phyloP scores from a whole-genome alignment of 495 filamentous ascomycete species.

The Emericellopsis terricola region DNA sequence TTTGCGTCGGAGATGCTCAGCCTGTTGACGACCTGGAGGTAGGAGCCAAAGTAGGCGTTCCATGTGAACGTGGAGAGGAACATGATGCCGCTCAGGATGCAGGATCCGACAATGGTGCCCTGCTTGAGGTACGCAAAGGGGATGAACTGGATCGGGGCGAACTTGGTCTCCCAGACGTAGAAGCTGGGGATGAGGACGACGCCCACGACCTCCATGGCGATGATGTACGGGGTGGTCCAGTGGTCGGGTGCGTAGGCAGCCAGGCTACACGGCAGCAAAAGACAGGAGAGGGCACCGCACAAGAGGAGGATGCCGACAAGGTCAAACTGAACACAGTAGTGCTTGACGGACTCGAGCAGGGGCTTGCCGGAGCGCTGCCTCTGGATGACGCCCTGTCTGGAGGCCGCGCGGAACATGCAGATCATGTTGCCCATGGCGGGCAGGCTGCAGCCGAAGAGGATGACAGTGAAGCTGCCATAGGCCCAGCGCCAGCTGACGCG shows the following conservation, averaged over 20 bases:
- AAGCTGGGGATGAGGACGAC: slow-evolving; percentile 33
- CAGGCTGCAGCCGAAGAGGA: slow-evolving; percentile 10
- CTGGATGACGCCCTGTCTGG: slow-evolving; percentile 5
- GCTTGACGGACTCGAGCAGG: slow-evolving; percentile 21
- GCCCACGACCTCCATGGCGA: slow-evolving; percentile 38
- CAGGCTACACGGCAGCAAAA: slow-evolving; percentile 45
- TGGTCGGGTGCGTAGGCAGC: slow-evolving; percentile 23
- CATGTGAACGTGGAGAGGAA: slow-evolving; percentile 38
- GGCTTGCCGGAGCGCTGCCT: slow-evolving; percentile 26
- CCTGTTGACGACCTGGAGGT: slow-evolving; percentile 52
- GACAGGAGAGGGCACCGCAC: slow-evolving; percentile 35
- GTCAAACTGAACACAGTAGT: slow-evolving; percentile 46
- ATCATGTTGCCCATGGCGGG: slow-evolving; percentile 19
- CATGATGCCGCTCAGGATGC: slow-evolving; percentile 35
- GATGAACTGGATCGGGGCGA: slow-evolving; percentile 36
- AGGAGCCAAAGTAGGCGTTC: slow-evolving; percentile 43
- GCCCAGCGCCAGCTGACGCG: slow-evolving; percentile 37
- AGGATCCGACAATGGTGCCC: slow-evolving; percentile 39
- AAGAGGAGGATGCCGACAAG: slow-evolving; percentile 34
- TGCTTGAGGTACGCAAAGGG: slow-evolving; percentile 37
- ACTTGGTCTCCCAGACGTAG: slow-evolving; percentile 35
- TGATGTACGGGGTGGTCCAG: slow-evolving; percentile 34
- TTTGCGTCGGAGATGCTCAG: slow-evolving; percentile 43
- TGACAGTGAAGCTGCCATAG: slow-evolving; percentile 35
- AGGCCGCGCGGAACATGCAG: slow-evolving; percentile 1